These are phyloP conservation scores for Cicer bijugum DNA, from an alignment of 306 rosid species.

Conservation along the genomic window DNA sequence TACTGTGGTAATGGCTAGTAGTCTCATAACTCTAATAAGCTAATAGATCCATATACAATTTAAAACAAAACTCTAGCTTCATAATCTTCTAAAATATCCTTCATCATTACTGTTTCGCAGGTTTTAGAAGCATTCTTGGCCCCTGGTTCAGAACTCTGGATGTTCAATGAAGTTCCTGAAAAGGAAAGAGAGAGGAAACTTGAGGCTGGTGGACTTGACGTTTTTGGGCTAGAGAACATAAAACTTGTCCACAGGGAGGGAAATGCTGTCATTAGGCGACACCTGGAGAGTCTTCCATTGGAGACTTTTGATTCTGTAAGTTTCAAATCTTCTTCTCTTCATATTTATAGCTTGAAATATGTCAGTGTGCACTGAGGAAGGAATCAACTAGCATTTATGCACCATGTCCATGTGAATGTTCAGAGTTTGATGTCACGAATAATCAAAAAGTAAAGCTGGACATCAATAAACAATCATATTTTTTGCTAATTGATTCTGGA, in stretches of 20 bases:
- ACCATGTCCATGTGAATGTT: slow-evolving; percentile 32
- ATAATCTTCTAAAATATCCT: slow-evolving; percentile 32
- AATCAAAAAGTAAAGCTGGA: slow-evolving; percentile 24
- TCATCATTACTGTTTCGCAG: slow-evolving; percentile 53
- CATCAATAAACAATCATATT: slow-evolving; percentile 24
- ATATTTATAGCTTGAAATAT: slow-evolving; percentile 33
- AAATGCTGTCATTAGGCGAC: slow-evolving; percentile 94
- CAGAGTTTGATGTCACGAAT: slow-evolving; percentile 1
- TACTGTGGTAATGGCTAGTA: slow-evolving; percentile 16
- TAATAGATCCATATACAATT: background rate
- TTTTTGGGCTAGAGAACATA: slow-evolving; percentile 71
- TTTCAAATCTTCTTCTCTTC: slow-evolving; percentile 38
- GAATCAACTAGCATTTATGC: slow-evolving; percentile 31
- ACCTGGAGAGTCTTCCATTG: slow-evolving; percentile 86
- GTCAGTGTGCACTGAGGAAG: slow-evolving; percentile 25
- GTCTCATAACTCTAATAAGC: background rate
- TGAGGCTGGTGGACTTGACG: slow-evolving; percentile 86
- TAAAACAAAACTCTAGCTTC: slow-evolving; percentile 22
- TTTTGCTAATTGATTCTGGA: slow-evolving; percentile 37
- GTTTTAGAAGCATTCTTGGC: slow-evolving; percentile 95
- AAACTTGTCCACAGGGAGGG: slow-evolving; percentile 92
- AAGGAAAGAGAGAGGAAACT: slow-evolving; percentile 85
- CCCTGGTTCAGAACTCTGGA: slow-evolving; percentile 93
- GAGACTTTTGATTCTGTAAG: slow-evolving; percentile 98
- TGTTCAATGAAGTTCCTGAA: slow-evolving; percentile 95